Evolutionary conservation across 495 filamentous ascomycete species (phyloP).

Genomic region (Neurospora sp.): DNA sequence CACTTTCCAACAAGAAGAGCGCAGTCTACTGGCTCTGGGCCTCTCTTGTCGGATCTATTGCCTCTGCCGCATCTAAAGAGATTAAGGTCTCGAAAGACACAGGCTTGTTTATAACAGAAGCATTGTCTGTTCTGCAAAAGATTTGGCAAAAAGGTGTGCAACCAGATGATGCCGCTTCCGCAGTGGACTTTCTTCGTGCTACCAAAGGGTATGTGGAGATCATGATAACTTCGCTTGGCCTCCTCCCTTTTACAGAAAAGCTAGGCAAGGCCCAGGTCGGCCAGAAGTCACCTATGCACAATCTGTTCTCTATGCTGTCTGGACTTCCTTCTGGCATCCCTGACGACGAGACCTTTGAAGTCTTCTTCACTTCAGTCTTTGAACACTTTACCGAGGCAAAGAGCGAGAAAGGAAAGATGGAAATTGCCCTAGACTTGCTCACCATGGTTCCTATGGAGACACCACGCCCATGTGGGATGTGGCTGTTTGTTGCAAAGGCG

Average conservation of each 20-base stretch:
- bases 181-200: slow-evolving; percentile 47
- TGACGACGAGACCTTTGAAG: slow-evolving; percentile 32
- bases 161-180: slow-evolving; percentile 9
- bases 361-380: slow-evolving; percentile 32
- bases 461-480: slow-evolving; percentile 29
- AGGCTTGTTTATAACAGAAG: slow-evolving; percentile 62
- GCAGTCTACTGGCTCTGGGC: slow-evolving; percentile 54
- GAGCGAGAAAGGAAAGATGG: slow-evolving; percentile 28
- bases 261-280: slow-evolving; percentile 28
- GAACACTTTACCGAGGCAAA: slow-evolving; percentile 37
- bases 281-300: slow-evolving; percentile 34
- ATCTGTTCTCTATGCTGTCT: slow-evolving; percentile 41
- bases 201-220: slow-evolving; percentile 50
- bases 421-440: slow-evolving; percentile 33
- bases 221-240: slow-evolving; percentile 56
- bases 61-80: slow-evolving; percentile 75
- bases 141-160: slow-evolving; percentile 47
- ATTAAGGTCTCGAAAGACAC: slow-evolving; percentile 80
- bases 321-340: slow-evolving; percentile 28
- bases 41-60: slow-evolving; percentile 55
- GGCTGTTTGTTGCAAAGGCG: slow-evolving; percentile 30
- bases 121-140: slow-evolving; percentile 54
- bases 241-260: slow-evolving; percentile 71
- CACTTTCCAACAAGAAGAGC: slow-evolving; percentile 32
- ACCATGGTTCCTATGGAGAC: slow-evolving; percentile 26